phyloP scores from a whole-genome alignment of 345 rosid genomes.

The Euclidium syriacum region DNA sequence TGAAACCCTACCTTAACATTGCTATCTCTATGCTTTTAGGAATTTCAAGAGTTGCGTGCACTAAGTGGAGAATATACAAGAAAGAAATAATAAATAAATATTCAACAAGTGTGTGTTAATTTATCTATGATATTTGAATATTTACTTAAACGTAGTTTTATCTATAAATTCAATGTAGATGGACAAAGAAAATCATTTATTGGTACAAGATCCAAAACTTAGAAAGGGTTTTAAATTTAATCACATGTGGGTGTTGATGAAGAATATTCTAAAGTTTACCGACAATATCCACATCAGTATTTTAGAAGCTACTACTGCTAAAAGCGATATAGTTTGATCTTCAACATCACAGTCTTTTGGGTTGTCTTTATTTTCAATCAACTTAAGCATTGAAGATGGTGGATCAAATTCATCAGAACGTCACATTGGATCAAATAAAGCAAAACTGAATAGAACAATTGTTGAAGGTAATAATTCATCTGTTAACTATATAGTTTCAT shows the following conservation, averaged over 20 bases:
- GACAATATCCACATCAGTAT: background rate
- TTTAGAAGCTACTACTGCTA: background rate
- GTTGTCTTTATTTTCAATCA: background rate
- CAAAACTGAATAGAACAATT: background rate
- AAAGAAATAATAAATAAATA: background rate
- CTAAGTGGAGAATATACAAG: background rate
- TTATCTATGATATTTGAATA: no score
- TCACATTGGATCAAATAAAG: background rate
- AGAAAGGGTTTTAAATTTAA: background rate
- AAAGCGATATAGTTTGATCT: background rate
- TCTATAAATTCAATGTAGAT: background rate
- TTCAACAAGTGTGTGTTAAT: background rate
- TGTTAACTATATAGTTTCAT: background rate
- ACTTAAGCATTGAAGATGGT: background rate
- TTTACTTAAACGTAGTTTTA: background rate
- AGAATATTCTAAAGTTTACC: background rate
- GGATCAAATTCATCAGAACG: background rate
- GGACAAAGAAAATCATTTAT: background rate
- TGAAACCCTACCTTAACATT: no score
- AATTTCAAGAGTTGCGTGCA: background rate
- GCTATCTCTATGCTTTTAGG: background rate
- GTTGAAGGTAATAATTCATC: background rate
- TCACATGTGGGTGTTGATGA: background rate
- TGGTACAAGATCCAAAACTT: background rate
- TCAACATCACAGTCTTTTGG: background rate